Percentiles rank a stretch among this genome's conserved stretches.
phyloP scores from a whole-genome alignment of 129 eudicot species.

The Pseudognaphalium luteoalbum region DNA sequence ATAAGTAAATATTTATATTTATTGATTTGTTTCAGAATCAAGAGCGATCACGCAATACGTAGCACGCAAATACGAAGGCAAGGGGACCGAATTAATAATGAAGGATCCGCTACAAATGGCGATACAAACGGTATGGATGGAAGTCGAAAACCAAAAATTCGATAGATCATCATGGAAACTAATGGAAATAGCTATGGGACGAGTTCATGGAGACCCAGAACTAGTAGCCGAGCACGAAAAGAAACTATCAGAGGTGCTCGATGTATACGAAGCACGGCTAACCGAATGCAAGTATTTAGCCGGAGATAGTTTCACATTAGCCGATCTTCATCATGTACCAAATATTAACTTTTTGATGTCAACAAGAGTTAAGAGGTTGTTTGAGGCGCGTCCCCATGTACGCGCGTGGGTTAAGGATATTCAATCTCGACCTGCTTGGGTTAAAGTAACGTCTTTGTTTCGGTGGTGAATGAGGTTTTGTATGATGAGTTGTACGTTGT shows the following conservation, averaged over 20 bases:
- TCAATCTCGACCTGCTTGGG: conserved; percentile 62
- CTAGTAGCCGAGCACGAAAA: conserved; percentile 30
- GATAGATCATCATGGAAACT: conserved; percentile 30
- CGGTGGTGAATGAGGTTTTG: conserved; percentile 15
- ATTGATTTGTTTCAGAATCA: conserved; percentile 34
- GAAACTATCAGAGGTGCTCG: conserved; percentile 46
- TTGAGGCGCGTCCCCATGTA: conserved; percentile 56
- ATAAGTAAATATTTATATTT: too few relatives aligned
- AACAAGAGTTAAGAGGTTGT: conserved; percentile 32
- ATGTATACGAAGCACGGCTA: conserved; percentile 50
- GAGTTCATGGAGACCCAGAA: conserved; percentile 21
- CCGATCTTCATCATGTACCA: conserved; percentile 49
- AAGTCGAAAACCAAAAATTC: conserved; percentile 36
- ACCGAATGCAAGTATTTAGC: conserved; percentile 44
- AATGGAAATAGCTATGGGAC: conserved; percentile 24
- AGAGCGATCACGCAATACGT: conserved; percentile 52
- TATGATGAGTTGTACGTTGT: not conserved
- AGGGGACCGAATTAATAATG: conserved; percentile 43
- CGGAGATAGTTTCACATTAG: conserved; percentile 51
- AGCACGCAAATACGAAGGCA: conserved; percentile 39
- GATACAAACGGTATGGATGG: conserved; percentile 35
- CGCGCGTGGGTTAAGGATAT: conserved; percentile 49
- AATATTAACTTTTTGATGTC: conserved; percentile 41
- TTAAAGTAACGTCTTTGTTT: conserved; percentile 32
- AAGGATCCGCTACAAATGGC: conserved; percentile 44